phyloP scores from a whole-genome alignment of 768 basidiomycete genomes.

The Lentinula lateritia region DNA sequence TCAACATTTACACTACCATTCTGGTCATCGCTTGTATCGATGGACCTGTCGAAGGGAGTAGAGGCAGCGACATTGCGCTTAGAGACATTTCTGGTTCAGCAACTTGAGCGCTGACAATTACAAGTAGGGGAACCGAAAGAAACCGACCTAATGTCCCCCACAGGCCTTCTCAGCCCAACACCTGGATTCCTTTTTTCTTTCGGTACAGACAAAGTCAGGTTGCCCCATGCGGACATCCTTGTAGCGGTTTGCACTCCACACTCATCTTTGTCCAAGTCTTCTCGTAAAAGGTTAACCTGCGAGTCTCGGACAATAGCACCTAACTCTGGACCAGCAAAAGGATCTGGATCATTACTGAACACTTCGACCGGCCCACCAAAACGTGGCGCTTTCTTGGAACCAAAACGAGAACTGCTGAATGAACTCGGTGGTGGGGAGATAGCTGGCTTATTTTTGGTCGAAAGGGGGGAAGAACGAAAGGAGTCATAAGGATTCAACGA shows the following conservation, averaged over 20 bases:
- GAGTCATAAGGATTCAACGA: neutral
- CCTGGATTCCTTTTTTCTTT: slow-evolving; percentile 1
- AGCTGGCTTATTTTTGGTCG: neutral
- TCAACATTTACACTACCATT: neutral
- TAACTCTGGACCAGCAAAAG: neutral
- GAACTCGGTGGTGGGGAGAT: neutral
- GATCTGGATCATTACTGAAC: neutral
- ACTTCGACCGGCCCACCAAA: neutral
- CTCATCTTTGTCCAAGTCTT: neutral
- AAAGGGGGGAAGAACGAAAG: neutral
- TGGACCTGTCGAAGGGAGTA: neutral
- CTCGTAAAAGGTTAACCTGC: neutral
- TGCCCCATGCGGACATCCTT: slow-evolving; percentile 6
- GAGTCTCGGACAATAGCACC: slow-evolving; percentile 5
- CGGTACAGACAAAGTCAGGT: slow-evolving; percentile 1
- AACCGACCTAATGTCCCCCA: neutral
- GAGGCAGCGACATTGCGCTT: neutral
- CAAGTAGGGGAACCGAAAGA: no score
- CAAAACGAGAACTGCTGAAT: neutral
- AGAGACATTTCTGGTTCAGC: no score
- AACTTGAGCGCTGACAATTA: neutral
- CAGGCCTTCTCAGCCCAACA: neutral
- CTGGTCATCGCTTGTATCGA: neutral
- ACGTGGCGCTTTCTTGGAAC: neutral
- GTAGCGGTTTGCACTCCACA: neutral